These are phyloP conservation scores for Caryopteris hybrid DNA, from an alignment of 305 asterid species.

Conservation along the genomic window DNA sequence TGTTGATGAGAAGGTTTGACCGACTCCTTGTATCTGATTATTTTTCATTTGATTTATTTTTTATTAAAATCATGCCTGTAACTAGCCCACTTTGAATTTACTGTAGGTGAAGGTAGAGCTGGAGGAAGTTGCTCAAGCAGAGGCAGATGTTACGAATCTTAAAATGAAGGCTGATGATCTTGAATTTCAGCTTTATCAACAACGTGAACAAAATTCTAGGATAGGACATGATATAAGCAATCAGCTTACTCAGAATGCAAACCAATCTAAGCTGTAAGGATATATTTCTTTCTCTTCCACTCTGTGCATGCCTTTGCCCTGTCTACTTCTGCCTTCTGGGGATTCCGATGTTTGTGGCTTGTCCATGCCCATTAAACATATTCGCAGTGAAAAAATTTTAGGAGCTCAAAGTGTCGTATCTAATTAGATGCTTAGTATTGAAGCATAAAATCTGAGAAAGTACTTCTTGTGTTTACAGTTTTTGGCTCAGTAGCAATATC, in stretches of 20 bases:
- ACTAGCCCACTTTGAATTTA: constrained; percentile 27
- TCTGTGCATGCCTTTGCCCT: constrained; percentile 5
- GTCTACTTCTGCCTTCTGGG: constrained; percentile 10
- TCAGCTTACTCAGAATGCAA: constrained; percentile 41
- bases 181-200: constrained; percentile 54
- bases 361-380: not conserved
- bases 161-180: constrained; percentile 71
- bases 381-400: not conserved
- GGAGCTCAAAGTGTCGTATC: not conserved
- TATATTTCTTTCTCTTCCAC: constrained; percentile 7
- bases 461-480: not conserved
- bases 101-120: constrained; percentile 59
- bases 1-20: constrained; percentile 60
- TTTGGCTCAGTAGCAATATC: not conserved
- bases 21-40: not conserved
- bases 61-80: not conserved
- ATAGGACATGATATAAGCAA: constrained; percentile 37
- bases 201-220: constrained; percentile 56
- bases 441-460: not conserved
- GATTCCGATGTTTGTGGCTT: not conserved
- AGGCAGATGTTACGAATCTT: constrained; percentile 47
- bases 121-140: constrained; percentile 65
- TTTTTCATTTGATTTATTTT: not conserved
- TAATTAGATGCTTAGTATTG: not conserved
- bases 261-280: constrained; percentile 43